These are phyloP conservation scores for Phytopythium litorale DNA, from an alignment of 352 stramenopile genomes.

Conservation along the genomic window DNA sequence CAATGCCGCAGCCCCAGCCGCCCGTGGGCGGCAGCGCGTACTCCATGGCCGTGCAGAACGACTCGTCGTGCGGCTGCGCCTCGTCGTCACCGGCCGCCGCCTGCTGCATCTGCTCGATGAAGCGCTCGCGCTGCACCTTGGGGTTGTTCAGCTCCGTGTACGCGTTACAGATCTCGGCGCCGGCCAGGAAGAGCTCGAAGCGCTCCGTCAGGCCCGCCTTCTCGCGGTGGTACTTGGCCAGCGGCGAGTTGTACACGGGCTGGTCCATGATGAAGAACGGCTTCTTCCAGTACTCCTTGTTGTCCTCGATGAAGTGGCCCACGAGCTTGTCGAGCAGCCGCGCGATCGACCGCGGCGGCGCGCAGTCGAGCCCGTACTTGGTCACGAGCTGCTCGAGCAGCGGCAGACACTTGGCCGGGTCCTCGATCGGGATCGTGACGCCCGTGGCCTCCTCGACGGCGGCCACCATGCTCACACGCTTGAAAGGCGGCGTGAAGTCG, in stretches of 20 bases:
- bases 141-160: slow-evolving; percentile 99
- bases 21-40: slow-evolving; percentile 97
- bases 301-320: slow-evolving; percentile 86
- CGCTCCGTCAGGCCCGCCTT: slow-evolving; percentile 94
- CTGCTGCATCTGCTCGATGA: slow-evolving; percentile 81
- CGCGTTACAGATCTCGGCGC: slow-evolving; percentile 97
- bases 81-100: slow-evolving; percentile 79
- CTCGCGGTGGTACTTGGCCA: slow-evolving; percentile 95
- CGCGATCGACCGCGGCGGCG: slow-evolving; percentile 63
- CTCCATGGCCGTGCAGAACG: slow-evolving; percentile 93
- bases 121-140: slow-evolving; percentile 81
- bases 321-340: slow-evolving; percentile 89
- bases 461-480: slow-evolving; percentile 92
- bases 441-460: slow-evolving; percentile 70
- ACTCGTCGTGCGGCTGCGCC: slow-evolving; percentile 93
- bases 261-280: slow-evolving; percentile 99
- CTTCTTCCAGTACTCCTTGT: slow-evolving; percentile 88
- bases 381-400: slow-evolving; percentile 63
- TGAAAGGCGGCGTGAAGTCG: slow-evolving; percentile 94
- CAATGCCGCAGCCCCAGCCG: slow-evolving; percentile 97
- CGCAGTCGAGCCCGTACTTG: slow-evolving; percentile 74
- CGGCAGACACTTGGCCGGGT: slow-evolving; percentile 51
- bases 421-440: slow-evolving; percentile 65
- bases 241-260: slow-evolving; percentile 96
- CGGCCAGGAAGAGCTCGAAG: slow-evolving; percentile 98